phyloP scores from a whole-genome alignment of 2,329 filamentous ascomycete genomes.

The Gliomastix tumulicola region DNA sequence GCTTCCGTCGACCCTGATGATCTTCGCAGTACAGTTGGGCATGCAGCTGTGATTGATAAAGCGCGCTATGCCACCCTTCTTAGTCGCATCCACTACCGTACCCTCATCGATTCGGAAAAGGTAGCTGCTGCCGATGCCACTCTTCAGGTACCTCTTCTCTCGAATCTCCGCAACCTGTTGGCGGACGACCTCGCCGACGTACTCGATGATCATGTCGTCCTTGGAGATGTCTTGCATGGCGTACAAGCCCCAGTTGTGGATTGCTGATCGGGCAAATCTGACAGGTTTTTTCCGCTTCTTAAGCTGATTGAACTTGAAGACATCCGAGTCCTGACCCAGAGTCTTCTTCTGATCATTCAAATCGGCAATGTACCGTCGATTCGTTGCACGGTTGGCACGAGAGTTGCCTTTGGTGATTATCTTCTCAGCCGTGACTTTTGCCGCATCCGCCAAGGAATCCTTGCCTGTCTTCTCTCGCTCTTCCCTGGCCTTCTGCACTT shows the following conservation, averaged over 20 bases:
- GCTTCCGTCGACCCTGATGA: conserved; percentile 96
- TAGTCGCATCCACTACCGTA: conserved; percentile 95
- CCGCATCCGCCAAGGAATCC: conserved; percentile 59
- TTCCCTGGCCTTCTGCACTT: conserved; percentile 84
- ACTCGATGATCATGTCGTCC: conserved; percentile 99
- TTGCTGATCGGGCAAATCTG: conserved; percentile 93
- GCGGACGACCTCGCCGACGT: conserved; percentile 93
- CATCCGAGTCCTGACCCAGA: conserved; percentile 76
- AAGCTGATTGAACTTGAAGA: conserved; percentile 95
- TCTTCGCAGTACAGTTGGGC: conserved; percentile 98
- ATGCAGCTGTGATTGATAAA: conserved; percentile 99
- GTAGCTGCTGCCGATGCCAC: conserved; percentile 94
- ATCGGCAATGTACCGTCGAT: conserved; percentile 88
- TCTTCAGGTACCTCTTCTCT: conserved; percentile 86
- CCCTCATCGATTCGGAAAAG: conserved; percentile 97
- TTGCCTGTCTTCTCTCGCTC: conserved; percentile 78
- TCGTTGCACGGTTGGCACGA: conserved; percentile 89
- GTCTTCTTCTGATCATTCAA: conserved; percentile 92
- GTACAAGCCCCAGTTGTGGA: conserved; percentile 98
- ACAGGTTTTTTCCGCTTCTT: conserved; percentile 99
- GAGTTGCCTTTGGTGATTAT: conserved; percentile 82
- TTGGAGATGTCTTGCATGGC: conserved; percentile 95
- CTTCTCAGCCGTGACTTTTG: conserved; percentile 71
- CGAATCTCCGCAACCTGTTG: conserved; percentile 97
- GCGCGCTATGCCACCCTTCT: conserved; percentile 93